These are phyloP conservation scores for Takashimella tepidaria DNA, from an alignment of 1,284 basidiomycete genomes.

Conservation along the genomic window DNA sequence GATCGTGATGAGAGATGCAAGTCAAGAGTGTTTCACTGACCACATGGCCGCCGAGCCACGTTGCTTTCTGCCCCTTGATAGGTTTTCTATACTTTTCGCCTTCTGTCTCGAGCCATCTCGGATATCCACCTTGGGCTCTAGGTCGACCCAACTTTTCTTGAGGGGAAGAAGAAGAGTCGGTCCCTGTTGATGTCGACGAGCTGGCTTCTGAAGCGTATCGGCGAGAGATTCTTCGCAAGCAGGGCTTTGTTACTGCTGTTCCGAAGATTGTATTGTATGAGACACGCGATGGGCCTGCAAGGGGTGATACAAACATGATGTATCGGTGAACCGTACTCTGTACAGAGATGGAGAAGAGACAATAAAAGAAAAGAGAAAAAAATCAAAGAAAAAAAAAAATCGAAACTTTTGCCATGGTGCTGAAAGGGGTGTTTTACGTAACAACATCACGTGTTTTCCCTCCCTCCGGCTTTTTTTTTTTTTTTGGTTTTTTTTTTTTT, in stretches of 20 bases:
- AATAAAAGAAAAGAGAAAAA: no score
- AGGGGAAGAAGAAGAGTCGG: not conserved
- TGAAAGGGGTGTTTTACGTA: no score
- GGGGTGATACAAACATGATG: no score
- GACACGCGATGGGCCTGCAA: constrained; percentile 27
- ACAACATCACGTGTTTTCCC: no score
- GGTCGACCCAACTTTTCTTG: not conserved
- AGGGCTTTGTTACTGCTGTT: not conserved
- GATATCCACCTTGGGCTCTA: constrained; percentile 4
- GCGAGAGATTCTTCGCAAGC: not conserved
- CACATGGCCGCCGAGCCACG: constrained; percentile 40
- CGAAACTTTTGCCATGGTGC: no score
- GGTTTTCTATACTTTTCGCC: constrained; percentile 20
- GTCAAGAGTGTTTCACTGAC: constrained; percentile 23
- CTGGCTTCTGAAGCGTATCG: not conserved
- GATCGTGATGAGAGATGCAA: no score
- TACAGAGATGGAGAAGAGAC: no score
- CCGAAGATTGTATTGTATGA: constrained; percentile 3
- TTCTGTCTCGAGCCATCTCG: constrained; percentile 28
- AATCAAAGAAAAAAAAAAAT: not conserved
- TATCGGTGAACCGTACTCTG: no score
- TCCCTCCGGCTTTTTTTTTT: no score
- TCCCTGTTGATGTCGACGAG: not conserved
- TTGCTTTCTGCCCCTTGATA: constrained; percentile 28
- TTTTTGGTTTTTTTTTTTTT: no score